Base-by-base conservation (phyloP, 768 basidiomycete genomes). In the Lactarius quietus region DNA sequence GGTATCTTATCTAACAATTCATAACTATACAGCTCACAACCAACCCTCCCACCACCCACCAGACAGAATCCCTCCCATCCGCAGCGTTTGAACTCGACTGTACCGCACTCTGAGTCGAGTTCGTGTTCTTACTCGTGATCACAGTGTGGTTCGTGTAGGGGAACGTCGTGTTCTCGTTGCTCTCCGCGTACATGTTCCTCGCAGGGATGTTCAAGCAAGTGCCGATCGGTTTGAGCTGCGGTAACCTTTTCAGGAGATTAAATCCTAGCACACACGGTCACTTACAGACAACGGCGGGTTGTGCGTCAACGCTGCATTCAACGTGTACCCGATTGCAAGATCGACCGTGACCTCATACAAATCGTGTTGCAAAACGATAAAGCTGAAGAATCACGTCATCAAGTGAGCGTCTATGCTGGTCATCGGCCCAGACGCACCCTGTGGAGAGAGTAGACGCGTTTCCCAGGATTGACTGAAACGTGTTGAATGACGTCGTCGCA, bases 321-420 rank as follows among this genome's bases (percentile, higher is more conserved):
- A 80, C 68, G 92, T 88, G 78, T 94, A 95, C 28, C 91, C 93
- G 63, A 89, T 82, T 33, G 95, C 95, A 68, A 98, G 85, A 71
- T 96, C 92, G 59, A 96, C 93, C 15, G 92, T 90, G 71, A 92
- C 85, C 68, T 87, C 77, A 69, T 80, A 95, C 41, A 96, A 79
- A 75, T 97, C 95, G 70, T 95, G 93, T 74, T 94, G 83, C 62
- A 98, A 80, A 38, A 95, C 92, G 71, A 95, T 86, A 80, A 98
- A 97, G 72, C 93, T 81, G 71, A 5, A 33, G 23, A 59, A 28
- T 20, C 33, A 61, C 35, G 33, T 68, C 73, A 66, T 73, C 59
- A 53, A 81, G 71, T 57, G n/a, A 63, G 31, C 48, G 41, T 59
- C 38, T 17, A 58, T 5, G 33, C 20, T 48, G 26, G n/a, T 36